These are phyloP conservation scores for Mycena epipterygia DNA, from an alignment of 768 basidiomycete species.

Conservation along the genomic window DNA sequence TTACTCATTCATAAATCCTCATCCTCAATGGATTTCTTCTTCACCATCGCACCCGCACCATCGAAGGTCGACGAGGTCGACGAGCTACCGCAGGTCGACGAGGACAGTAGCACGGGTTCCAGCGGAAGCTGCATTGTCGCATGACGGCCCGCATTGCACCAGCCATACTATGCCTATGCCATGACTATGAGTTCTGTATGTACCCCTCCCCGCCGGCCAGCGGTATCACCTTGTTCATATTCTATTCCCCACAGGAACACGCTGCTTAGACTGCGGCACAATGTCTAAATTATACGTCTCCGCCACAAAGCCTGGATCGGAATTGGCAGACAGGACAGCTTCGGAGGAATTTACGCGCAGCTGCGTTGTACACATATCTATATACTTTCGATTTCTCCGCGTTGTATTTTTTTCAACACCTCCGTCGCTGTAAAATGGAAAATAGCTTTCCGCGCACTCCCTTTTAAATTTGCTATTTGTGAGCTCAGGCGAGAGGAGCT, in stretches of 20 bases:
- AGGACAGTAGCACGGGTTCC: conserved; percentile 29
- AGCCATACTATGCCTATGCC: conserved; percentile 2
- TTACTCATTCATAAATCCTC: background rate
- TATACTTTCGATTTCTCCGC: conserved; percentile 13
- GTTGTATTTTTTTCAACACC: background rate
- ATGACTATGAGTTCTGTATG: too few relatives aligned
- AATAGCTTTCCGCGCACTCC: background rate
- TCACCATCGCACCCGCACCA: conserved; percentile 23
- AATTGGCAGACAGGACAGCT: conserved; percentile 20
- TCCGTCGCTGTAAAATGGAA: background rate
- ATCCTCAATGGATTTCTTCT: conserved; percentile 31
- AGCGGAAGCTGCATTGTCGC: conserved; percentile 29
- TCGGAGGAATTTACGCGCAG: conserved; percentile 20
- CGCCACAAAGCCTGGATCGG: conserved; percentile 30
- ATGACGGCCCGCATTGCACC: background rate
- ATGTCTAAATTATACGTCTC: conserved; percentile 14
- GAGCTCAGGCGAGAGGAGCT: too few relatives aligned
- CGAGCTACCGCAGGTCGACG: conserved; percentile 24
- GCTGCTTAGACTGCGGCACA: background rate
- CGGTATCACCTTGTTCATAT: background rate
- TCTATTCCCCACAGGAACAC: background rate
- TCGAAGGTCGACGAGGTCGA: conserved; percentile 19
- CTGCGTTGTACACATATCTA: conserved; percentile 23
- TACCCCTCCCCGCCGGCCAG: background rate
- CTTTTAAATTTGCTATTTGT: background rate